These are phyloP conservation scores for Petrea volubilis DNA, from an alignment of 257 asterid genomes.

Conservation along the genomic window DNA sequence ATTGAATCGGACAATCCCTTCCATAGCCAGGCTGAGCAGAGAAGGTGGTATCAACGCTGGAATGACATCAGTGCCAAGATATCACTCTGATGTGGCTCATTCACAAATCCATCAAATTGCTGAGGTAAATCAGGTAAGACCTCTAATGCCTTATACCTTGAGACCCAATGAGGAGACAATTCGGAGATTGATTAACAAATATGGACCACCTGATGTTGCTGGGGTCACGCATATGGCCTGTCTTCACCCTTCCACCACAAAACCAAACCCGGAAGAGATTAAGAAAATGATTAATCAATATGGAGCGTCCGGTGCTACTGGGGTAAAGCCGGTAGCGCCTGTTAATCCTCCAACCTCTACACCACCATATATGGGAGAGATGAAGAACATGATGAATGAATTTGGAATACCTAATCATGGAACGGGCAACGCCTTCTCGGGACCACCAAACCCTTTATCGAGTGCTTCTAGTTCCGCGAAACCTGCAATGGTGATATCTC, in stretches of 20 bases:
- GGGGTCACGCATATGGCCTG: background rate
- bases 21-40: background rate
- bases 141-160: conserved; percentile 4
- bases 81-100: background rate
- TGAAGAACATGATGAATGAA: conserved; percentile 4
- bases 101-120: background rate
- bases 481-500: background rate
- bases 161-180: background rate
- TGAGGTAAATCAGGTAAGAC: conserved; percentile 2
- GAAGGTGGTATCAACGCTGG: background rate
- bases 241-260: conserved; percentile 7
- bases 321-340: conserved; percentile 14
- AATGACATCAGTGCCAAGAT: background rate
- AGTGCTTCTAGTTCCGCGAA: background rate
- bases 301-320: conserved; percentile 22
- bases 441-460: background rate
- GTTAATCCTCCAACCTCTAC: conserved; percentile 12
- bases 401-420: conserved; percentile 14
- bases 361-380: conserved; percentile 14
- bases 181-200: conserved; percentile 16
- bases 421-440: background rate
- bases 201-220: conserved; percentile 3
- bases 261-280: conserved; percentile 3
- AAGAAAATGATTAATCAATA: conserved; percentile 25
- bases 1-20: background rate